Conservation (phyloP, 2,329 filamentous ascomycete genomes). For the Fusarium pseudonygamai region DNA sequence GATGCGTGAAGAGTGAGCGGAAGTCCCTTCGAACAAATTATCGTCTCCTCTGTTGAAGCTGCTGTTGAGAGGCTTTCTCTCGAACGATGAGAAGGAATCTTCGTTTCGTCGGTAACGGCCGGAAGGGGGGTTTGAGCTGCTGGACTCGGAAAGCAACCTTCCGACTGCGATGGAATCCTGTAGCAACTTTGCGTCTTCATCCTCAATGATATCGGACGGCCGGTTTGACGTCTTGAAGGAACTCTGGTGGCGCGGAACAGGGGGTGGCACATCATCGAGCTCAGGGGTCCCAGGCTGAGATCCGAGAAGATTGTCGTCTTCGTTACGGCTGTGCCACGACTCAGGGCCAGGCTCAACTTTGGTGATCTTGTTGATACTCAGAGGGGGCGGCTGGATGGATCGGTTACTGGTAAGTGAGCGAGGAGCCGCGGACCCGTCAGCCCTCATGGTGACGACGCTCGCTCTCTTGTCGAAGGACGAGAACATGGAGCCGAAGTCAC, state of each 20-base stretch:
- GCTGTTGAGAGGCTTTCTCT: constrained; percentile 42
- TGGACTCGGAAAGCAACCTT: constrained; percentile 53
- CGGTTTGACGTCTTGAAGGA: constrained; percentile 47
- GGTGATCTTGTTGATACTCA: constrained; percentile 57
- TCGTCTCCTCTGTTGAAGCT: constrained; percentile 60
- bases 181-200: constrained; percentile 64
- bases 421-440: constrained; percentile 50
- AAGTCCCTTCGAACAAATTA: constrained; percentile 63
- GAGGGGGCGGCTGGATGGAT: constrained; percentile 54
- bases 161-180: constrained; percentile 62
- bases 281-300: constrained; percentile 50
- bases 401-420: constrained; percentile 60
- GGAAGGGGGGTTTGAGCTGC: constrained; percentile 23
- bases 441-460: constrained; percentile 59
- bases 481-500: constrained; percentile 68
- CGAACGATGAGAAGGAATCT: constrained; percentile 49
- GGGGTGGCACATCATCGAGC: constrained; percentile 52
- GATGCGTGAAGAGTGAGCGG: constrained; percentile 50
- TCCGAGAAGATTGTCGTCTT: constrained; percentile 58
- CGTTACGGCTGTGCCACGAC: constrained; percentile 61
- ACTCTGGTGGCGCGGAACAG: constrained; percentile 53
- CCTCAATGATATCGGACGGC: constrained; percentile 55
- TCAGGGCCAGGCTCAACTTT: constrained; percentile 58
- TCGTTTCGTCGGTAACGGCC: constrained; percentile 53
- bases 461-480: constrained; percentile 64